phyloP scores from a whole-genome alignment of 768 basidiomycete species.

The Serpula lacrymans region DNA sequence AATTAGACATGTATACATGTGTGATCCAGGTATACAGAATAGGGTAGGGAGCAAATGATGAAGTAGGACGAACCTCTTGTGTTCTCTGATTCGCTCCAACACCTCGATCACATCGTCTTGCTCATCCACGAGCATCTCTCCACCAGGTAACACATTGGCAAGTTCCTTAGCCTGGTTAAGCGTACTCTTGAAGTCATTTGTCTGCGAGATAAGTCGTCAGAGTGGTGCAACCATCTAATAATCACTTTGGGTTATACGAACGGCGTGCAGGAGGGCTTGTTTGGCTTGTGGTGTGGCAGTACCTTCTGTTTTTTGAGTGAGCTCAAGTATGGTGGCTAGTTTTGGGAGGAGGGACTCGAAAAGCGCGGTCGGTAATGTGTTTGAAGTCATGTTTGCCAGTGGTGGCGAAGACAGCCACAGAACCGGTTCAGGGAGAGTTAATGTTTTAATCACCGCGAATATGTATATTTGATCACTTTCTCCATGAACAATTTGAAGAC shows the following conservation, averaged over 20 bases:
- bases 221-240: background rate
- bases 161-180: constrained; percentile 58
- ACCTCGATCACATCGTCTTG: constrained; percentile 71
- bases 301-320: constrained; percentile 56
- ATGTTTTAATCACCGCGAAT: too few relatives aligned
- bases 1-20: background rate
- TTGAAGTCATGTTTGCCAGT: constrained; percentile 28
- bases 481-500: too few relatives aligned
- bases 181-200: constrained; percentile 64
- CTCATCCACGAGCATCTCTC: constrained; percentile 64
- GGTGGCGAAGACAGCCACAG: too few relatives aligned
- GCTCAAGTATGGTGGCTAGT: constrained; percentile 56
- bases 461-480: too few relatives aligned
- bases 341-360: constrained; percentile 60
- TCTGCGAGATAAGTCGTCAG: constrained; percentile 38
- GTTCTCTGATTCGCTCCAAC: constrained; percentile 59
- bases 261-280: constrained; percentile 66
- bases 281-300: constrained; percentile 54
- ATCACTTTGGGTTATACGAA: constrained; percentile 26
- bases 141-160: constrained; percentile 60
- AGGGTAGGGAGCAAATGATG: background rate
- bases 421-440: too few relatives aligned
- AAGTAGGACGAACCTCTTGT: constrained; percentile 49
- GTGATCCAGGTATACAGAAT: constrained; percentile 1
- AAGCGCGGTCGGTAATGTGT: constrained; percentile 39